Evolutionary conservation across 2,329 filamentous ascomycete genomes (phyloP).

Genomic region (Claviceps sp.): DNA sequence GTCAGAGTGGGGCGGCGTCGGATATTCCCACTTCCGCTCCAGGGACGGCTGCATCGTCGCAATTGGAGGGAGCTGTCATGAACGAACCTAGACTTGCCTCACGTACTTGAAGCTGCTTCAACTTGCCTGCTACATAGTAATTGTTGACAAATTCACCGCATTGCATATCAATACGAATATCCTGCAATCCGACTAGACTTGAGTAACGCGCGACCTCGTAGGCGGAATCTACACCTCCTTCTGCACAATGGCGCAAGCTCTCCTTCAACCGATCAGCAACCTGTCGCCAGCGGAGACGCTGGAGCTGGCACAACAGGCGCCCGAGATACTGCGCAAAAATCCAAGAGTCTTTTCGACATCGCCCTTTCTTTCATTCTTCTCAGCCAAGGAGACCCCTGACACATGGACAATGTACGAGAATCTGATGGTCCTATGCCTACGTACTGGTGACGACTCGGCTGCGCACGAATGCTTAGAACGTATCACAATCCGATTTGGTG

Average conservation of each 20-base stretch:
- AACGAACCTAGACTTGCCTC: not conserved
- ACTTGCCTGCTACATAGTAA: not conserved
- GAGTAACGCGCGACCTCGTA: not conserved
- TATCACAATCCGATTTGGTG: constrained; percentile 68
- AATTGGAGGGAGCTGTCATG: not conserved
- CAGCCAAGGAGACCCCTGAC: constrained; percentile 57
- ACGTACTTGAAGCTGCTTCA: not conserved
- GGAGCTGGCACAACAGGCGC: constrained; percentile 47
- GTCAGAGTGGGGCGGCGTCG: not conserved
- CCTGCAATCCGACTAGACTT: not conserved
- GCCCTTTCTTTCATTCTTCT: constrained; percentile 37
- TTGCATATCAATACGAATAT: not conserved
- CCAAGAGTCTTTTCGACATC: constrained; percentile 42
- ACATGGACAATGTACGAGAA: constrained; percentile 82
- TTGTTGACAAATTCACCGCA: not conserved
- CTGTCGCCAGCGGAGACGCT: constrained; percentile 43
- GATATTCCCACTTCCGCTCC: constrained; percentile 4
- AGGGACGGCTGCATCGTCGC: not conserved
- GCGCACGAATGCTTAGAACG: constrained; percentile 64
- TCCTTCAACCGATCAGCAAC: constrained; percentile 43
- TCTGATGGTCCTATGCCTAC: constrained; percentile 69
- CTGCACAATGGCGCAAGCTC: constrained; percentile 33
- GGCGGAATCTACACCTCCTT: not conserved
- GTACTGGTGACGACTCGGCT: constrained; percentile 67
- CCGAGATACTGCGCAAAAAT: constrained; percentile 38